Evolutionary conservation across 1,284 basidiomycete species (phyloP), one percentile per base, ranked within the genome.

Genomic region (Schizophyllum commune): DNA sequence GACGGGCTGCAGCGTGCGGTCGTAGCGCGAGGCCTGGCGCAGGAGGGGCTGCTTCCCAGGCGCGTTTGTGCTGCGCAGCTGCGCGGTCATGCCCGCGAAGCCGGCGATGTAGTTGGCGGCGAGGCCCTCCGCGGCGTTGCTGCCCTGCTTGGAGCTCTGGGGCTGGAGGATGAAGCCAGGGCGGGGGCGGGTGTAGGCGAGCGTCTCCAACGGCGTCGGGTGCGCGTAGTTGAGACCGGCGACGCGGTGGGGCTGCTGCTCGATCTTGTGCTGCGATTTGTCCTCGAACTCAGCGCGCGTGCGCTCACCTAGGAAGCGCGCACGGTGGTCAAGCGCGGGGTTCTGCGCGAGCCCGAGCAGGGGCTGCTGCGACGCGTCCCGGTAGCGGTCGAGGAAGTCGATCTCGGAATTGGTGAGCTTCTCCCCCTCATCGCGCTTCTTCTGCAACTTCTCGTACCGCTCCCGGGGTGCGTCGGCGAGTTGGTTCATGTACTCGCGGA

Each of bases 201-300:
- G 74, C 1, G 77, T 77, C 62, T 89, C 85, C 47, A 91, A 72
- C 6, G 66, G 59, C 5, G 83, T 75, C 39, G 79, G 75, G 52
- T 77, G 74, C 5, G 81, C 69, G 70, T 92, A 92, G 57, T 76
- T 74, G 53, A 91, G 76, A 6, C 83, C 90, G 51, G 78, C 89
- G 52, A 73, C 77, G 20, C 75, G 77, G 66, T 92, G 90, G 0
- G 88, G 88, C 61, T 82, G 76, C 56, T 81, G 85, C 62, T 84
- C 82, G 65, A 92, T 84, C 52, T 47, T 47, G 39, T 47, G 39
- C 39, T 47, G 2, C 8, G 39, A 13, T 3, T 17, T 2, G 72
- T 74, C 59, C 64, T 76, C 21, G 75, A 77, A 11, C 67, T 64
- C 62, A 62, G 66, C 59, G 68, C 69, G 52, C 65, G 74, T 67